A percentile compares a stretch with the other conserved stretches of the same genome.
phyloP scores from a whole-genome alignment of 2,329 filamentous ascomycete genomes.

The Daldinia sp. region DNA sequence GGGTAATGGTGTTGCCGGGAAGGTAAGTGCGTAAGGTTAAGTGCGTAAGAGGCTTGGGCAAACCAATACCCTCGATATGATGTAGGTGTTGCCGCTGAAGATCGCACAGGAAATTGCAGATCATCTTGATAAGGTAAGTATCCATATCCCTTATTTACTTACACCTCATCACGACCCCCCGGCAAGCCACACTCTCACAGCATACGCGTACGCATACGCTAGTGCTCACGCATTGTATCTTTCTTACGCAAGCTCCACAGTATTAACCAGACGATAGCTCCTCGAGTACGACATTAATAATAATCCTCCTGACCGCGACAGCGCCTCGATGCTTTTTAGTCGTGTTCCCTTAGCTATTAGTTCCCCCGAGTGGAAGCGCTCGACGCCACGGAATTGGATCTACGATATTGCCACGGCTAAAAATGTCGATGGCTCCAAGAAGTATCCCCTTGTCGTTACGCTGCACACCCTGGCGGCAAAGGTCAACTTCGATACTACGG shows the following conservation, averaged over 20 bases:
- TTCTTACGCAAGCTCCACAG: conserved; percentile 1
- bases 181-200: neutral
- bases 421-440: conserved; percentile 56
- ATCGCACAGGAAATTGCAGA: conserved; percentile 1
- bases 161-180: neutral
- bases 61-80: conserved; percentile 2
- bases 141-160: neutral
- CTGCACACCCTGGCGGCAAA: conserved; percentile 57
- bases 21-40: neutral
- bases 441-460: conserved; percentile 64
- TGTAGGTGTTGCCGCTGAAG: conserved; percentile 10
- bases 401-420: conserved; percentile 44
- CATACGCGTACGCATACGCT: conserved; percentile 14
- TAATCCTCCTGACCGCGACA: conserved; percentile 52
- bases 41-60: conserved; percentile 1
- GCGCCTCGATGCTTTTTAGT: conserved; percentile 44
- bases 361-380: conserved; percentile 62
- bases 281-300: conserved; percentile 58
- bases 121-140: conserved; percentile 8
- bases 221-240: neutral
- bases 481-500: conserved; percentile 52
- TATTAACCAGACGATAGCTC: conserved; percentile 33
- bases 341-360: conserved; percentile 66
- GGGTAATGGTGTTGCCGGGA: neutral
- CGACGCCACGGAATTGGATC: conserved; percentile 57